These are phyloP conservation scores for Leccinum holopus DNA, from an alignment of 1,284 basidiomycete genomes.

Conservation along the genomic window DNA sequence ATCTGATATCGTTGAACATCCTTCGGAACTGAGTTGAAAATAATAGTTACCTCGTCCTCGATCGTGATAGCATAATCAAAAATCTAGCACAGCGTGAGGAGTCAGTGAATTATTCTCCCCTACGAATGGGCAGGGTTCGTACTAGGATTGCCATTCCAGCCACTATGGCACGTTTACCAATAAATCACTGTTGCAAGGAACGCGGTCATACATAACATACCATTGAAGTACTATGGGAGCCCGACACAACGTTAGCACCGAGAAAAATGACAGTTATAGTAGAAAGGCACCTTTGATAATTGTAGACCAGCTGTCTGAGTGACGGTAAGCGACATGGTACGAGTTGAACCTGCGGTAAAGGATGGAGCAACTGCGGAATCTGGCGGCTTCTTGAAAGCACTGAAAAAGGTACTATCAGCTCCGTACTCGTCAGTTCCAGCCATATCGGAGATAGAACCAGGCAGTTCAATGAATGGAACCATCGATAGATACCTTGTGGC, in stretches of 20 bases:
- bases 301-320: not conserved
- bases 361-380: not conserved
- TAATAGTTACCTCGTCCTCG: not conserved
- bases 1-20: not conserved
- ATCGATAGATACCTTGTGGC: not conserved
- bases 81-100: not conserved
- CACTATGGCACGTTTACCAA: not conserved
- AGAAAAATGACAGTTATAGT: not conserved
- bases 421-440: not conserved
- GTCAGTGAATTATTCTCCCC: not conserved
- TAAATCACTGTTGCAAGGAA: not conserved
- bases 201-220: not conserved
- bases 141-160: conserved; percentile 1
- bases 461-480: not conserved
- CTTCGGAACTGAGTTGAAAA: not conserved
- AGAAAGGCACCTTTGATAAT: not conserved
- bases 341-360: too few species aligned
- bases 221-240: not conserved
- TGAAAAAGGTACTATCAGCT: not conserved
- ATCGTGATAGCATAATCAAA: conserved; percentile 2
- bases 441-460: not conserved
- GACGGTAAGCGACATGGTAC: not conserved
- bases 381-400: not conserved
- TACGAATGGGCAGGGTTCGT: not conserved
- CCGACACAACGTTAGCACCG: not conserved